phyloP scores from a whole-genome alignment of 2,329 filamentous ascomycete genomes.

The Diaporthe caulivora region DNA sequence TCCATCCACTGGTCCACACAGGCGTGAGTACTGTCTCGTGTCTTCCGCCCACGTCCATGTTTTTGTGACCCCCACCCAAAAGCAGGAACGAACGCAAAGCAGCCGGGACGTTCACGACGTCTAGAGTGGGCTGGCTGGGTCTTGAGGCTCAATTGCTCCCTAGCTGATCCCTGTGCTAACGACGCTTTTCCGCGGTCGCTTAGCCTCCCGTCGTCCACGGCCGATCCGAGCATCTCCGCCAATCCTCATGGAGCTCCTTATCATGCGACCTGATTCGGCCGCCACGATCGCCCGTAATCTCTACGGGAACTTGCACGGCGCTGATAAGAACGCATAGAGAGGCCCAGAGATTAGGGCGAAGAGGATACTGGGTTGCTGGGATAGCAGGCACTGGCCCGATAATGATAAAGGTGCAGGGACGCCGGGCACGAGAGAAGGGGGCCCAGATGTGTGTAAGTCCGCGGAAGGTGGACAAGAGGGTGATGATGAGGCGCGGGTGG shows the following conservation, averaged over 20 bases:
- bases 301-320: not conserved
- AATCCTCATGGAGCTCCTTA: constrained; percentile 26
- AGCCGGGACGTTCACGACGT: not conserved
- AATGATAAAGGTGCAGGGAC: not conserved
- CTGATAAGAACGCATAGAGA: not conserved
- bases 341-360: not conserved
- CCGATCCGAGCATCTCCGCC: constrained; percentile 31
- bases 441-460: constrained; percentile 7
- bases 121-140: not conserved
- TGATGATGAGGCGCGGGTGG: constrained; percentile 7
- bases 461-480: constrained; percentile 7
- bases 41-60: not conserved
- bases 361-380: not conserved
- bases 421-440: not conserved
- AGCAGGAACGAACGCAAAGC: constrained; percentile 9
- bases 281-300: not conserved
- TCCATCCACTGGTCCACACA: too few species aligned
- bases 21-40: too few species aligned
- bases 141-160: constrained; percentile 10
- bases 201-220: not conserved
- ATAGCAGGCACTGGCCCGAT: not conserved
- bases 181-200: constrained; percentile 11
- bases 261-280: constrained; percentile 28
- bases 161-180: constrained; percentile 3
- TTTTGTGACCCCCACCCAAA: constrained; percentile 3